These are phyloP conservation scores for Limnomonas spitsbergensis DNA, from an alignment of 139 green algal genomes.

Conservation along the genomic window DNA sequence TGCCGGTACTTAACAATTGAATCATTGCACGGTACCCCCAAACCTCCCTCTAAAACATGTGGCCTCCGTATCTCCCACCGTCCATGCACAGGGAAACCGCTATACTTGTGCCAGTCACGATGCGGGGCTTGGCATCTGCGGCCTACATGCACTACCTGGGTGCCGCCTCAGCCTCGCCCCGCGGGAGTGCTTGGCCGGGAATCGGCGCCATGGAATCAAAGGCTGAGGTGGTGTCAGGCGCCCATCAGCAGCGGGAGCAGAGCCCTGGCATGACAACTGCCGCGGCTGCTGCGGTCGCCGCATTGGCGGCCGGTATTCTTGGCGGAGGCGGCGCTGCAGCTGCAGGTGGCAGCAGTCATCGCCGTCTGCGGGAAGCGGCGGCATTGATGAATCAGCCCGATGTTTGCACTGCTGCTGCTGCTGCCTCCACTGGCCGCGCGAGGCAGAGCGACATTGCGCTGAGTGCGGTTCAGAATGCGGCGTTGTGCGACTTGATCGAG, in stretches of 20 bases:
- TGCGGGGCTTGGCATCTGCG: slow-evolving; percentile 1
- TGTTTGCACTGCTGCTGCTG: background rate
- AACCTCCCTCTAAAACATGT: no score
- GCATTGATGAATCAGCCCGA: no score
- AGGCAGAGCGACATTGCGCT: no score
- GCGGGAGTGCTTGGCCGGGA: no score
- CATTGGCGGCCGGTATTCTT: background rate
- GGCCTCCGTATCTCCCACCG: no score
- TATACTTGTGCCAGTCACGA: slow-evolving; percentile 2
- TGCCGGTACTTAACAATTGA: no score
- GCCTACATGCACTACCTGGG: slow-evolving; percentile 7
- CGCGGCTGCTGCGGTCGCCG: background rate
- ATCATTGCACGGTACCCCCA: no score
- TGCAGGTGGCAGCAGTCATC: background rate
- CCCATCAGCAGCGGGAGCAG: background rate
- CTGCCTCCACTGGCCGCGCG: no score
- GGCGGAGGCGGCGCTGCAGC: background rate
- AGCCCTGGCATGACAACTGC: background rate
- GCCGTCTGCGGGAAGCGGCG: no score
- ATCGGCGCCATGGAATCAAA: background rate
- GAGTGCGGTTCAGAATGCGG: slow-evolving; percentile 4
- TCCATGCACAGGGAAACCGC: background rate
- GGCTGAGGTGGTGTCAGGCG: no score
- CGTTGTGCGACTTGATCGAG: slow-evolving; percentile 17
- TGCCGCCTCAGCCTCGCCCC: no score